Conservation (phyloP, 2,329 filamentous ascomycete species). For the Monilinia fructicola region DNA sequence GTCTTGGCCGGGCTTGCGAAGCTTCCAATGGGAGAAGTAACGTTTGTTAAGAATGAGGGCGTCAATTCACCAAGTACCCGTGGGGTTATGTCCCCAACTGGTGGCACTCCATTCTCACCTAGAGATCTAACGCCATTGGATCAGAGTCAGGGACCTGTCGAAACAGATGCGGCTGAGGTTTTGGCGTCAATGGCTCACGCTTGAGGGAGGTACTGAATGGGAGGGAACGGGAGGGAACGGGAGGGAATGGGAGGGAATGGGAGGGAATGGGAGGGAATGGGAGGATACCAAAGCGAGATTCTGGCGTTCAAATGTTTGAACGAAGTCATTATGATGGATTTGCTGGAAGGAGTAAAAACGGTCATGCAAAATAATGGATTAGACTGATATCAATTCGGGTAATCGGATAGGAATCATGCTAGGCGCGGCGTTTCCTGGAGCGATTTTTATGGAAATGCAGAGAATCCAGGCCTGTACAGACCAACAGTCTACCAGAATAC, state of each 20-base stretch:
- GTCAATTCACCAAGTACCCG: constrained; percentile 8
- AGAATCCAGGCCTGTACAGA: neutral
- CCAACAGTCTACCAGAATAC: neutral
- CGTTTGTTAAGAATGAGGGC: constrained; percentile 18
- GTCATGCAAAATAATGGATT: neutral
- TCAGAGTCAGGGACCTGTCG: constrained; percentile 21
- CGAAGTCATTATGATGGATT: neutral
- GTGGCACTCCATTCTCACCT: constrained; percentile 16
- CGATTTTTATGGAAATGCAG: neutral
- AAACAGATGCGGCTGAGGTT: constrained; percentile 36
- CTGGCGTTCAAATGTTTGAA: neutral
- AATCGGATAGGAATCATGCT: neutral
- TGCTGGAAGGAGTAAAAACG: neutral
- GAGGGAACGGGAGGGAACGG: too few species aligned
- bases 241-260: neutral
- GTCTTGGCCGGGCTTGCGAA: constrained; percentile 51
- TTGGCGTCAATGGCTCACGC: constrained; percentile 35
- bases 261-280: neutral
- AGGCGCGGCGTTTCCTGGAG: constrained; percentile 11
- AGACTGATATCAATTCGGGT: neutral
- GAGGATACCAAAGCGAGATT: neutral
- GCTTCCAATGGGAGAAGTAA: constrained; percentile 31
- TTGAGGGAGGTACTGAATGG: constrained; percentile 20
- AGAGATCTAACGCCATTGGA: constrained; percentile 20
- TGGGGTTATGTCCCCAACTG: constrained; percentile 21